Evolutionary conservation across 495 filamentous ascomycete genomes (phyloP), one percentile per base, ranked within the genome.

Genomic region (Penicillium riverlandense): DNA sequence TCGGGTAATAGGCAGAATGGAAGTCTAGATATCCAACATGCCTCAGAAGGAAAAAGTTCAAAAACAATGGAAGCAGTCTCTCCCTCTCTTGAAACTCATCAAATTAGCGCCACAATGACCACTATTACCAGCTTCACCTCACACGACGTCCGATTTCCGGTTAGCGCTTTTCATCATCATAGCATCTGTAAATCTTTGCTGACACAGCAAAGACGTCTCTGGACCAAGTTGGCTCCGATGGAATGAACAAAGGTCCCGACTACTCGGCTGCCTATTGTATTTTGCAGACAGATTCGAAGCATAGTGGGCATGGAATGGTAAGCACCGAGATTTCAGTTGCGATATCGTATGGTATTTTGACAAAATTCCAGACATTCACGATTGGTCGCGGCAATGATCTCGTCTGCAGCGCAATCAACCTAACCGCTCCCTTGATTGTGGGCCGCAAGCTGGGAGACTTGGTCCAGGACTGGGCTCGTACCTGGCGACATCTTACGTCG

Each of bases 371-470:
- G 87, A 95, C 90, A 51, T 96, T 96, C 74, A 96, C 90, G 31
- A 95, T 95, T 54, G 90, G 90, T 60, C 87, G 90, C 49, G 90
- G 90, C 50, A 96, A 95, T 67, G 89, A 95, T 65, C 82, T 95
- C 48, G 89, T 96, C 62, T 92, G 88, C 72, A 61, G 78, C 30
- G 90, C 90, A 44, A 95, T 96, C 60, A 65, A 77, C 50, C 75
- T 85, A 58, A 70, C 95, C 8, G 82, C 84, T 31, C 75, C 80
- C 29, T 85, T 89, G 40, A 71, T 95, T 46, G 69, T 77, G 27
- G 79, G 78, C 53, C 81, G 81, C 43, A 82, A 85, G 12, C 81
- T 96, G 43, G 79, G 80, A 33, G 80, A 79, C 37, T 74, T 95
- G 22, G 85, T 86, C 30, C 62, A 76, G 11, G 76, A 95, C 72